Conservation (phyloP, 306 rosid species). For the Leucaena leucocephala region DNA sequence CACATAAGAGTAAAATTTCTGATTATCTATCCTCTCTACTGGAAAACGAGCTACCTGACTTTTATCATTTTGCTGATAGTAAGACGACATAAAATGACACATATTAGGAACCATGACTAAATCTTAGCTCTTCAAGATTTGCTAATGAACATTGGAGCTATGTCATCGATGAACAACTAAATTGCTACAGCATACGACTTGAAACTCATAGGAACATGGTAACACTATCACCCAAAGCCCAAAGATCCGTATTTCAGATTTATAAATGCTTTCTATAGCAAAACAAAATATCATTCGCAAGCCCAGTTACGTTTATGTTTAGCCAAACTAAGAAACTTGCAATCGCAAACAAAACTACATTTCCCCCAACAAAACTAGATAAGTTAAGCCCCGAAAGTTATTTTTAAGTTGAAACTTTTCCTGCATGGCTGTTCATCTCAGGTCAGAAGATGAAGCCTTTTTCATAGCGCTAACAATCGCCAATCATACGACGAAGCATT, state of each 20-base stretch:
- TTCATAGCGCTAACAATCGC: neutral
- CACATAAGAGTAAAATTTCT: slow-evolving; percentile 44
- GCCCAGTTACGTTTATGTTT: neutral
- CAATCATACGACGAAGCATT: neutral
- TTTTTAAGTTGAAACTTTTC: neutral
- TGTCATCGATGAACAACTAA: neutral
- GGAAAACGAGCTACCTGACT: slow-evolving; percentile 1
- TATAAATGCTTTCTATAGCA: neutral
- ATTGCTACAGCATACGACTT: neutral
- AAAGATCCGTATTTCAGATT: neutral
- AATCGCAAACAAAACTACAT: neutral
- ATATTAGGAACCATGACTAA: slow-evolving; percentile 18
- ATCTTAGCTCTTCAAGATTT: slow-evolving; percentile 1
- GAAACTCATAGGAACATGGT: neutral
- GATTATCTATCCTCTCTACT: slow-evolving; percentile 8
- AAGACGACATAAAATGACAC: neutral
- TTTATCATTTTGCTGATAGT: neutral
- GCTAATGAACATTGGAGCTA: neutral
- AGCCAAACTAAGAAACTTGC: neutral
- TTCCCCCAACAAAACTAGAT: neutral
- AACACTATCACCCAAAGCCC: neutral
- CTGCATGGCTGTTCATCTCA: slow-evolving; percentile 6
- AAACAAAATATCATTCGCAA: neutral
- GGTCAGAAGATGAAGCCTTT: neutral
- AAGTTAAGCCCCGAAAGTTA: neutral